Evolutionary conservation across 2,329 filamentous ascomycete genomes (phyloP), one percentile per base, ranked within the genome.

Genomic region (Colletotrichum falcatum): DNA sequence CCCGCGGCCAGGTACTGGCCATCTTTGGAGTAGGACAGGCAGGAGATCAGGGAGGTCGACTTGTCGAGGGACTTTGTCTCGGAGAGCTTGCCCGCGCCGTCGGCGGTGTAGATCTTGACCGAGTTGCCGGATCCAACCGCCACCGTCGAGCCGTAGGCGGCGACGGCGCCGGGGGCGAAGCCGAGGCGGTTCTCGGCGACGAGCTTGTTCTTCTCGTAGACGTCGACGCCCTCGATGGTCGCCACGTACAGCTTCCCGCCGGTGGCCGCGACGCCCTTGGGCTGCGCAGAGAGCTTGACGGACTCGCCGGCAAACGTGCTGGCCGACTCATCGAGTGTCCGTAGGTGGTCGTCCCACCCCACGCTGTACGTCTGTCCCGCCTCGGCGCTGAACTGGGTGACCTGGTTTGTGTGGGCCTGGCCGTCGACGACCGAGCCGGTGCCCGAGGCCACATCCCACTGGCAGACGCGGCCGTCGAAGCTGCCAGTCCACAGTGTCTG

Each of bases 311-410:
- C 86, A 79, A 97, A 98, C 0, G 91, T 93, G 76, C 90, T 91
- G 62, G 91, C 89, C 0, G 90, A 87, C 69, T 92, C 87, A 74
- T 97, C 94, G 44, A 97, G 87, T 53, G 89, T 91, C 72, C 94
- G 91, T 44, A 98, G 85, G 1, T 91, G 94, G 79, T 99, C 96
- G 78, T 99, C 96, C 96, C 95, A 99, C 73, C 91, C 95, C 63
- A 95, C 92, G 76, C 91, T 95, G 82, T 93, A 95, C n/a, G 94
- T 89, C 74, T 90, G 87, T 42, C 90, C 88, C 2, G 84, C 78
- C 9, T 84, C 84, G 0, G 89, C 83, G 3, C 91, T 84, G 73
- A 99, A 91, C 61, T 93, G 92, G 4, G 91, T 89, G 61, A 98
- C 90, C 79, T 97, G 95, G 79, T 95, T 97, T 9, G 92, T 92